Conservation (phyloP, 441 rosid genomes). For the Sinapis alba region DNA sequence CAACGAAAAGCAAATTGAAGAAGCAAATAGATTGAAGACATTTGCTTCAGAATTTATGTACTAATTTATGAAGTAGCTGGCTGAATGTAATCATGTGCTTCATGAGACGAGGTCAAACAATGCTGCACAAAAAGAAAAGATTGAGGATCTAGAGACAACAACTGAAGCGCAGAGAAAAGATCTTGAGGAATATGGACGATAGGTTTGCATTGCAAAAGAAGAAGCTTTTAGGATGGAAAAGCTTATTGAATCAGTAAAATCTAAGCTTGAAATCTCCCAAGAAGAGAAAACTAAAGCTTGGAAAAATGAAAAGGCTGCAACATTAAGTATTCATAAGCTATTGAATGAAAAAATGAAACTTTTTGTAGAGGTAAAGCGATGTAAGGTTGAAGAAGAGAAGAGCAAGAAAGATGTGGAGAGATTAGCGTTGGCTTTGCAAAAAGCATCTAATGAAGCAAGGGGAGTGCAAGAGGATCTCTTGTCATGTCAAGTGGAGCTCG, state of each 20-base stretch:
- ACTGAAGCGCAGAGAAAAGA: conserved; percentile 62
- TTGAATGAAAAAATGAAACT: conserved; percentile 70
- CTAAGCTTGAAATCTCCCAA: conserved; percentile 58
- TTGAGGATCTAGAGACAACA: conserved; percentile 70
- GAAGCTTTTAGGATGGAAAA: conserved; percentile 52
- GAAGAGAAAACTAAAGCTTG: conserved; percentile 71
- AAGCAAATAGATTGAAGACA: conserved; percentile 65
- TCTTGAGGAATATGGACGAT: conserved; percentile 61
- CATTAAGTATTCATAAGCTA: conserved; percentile 61
- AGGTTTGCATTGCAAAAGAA: conserved; percentile 47
- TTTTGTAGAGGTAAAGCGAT: conserved; percentile 56
- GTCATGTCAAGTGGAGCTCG: conserved; percentile 59
- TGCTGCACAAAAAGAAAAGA: conserved; percentile 63
- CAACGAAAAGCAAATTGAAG: conserved; percentile 59
- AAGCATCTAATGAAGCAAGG: conserved; percentile 78
- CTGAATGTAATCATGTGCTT: conserved; percentile 61
- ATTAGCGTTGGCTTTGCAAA: conserved; percentile 74
- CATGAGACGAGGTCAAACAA: conserved; percentile 68
- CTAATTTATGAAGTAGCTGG: conserved; percentile 72
- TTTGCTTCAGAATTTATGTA: conserved; percentile 78
- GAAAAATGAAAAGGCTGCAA: conserved; percentile 71
- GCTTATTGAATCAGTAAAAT: conserved; percentile 54
- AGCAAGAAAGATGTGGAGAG: conserved; percentile 89
- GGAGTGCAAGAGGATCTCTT: conserved; percentile 70
- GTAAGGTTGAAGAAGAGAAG: conserved; percentile 77